Evolutionary conservation across 2,329 filamentous ascomycete species (phyloP), one percentile per base, ranked within the genome.

Genomic region (Hypomyces perniciosus): DNA sequence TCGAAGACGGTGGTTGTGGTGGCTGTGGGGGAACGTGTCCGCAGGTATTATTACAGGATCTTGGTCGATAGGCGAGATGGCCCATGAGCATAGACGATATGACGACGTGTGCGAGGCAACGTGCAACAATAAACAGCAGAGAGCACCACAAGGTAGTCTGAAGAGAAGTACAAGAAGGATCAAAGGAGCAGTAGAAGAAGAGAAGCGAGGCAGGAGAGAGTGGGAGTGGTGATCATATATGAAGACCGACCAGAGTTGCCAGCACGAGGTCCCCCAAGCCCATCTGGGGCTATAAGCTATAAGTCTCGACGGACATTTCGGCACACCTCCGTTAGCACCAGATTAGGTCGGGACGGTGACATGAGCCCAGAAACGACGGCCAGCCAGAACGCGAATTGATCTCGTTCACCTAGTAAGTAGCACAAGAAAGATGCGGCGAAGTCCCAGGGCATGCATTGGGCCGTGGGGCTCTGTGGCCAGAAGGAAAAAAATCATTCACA

Each of bases 211-310:
- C 46, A 54, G 58, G 58, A 55, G 53, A 53, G 56, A 59, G 62
- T 56, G 65, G 63, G 61, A 62, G 60, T 60, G 65, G 62, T 66
- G 63, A 56, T 61, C 61, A 64, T 65, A 67, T 67, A 64, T 60
- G 57, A 62, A 57, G 56, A 55, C 53, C 42, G 44, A 7, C 6
- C 33, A 34, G 52, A 27, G 35, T 30, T 46, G 37, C 51, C 12
- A 46, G 33, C 30, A 39, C 37, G 33, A 46, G 39, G 41, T 35
- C 9, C 30, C 28, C 12, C 30, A 41, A 29, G 43, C 37, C 33
- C 38, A 44, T 48, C 47, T 34, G 48, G 51, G 43, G 38, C 41
- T 46, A 40, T 31, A 50, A 53, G 48, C 43, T 34, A 44, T 42
- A 37, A 43, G 48, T 33, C 43, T 46, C 40, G 40, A 47, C 50